These are phyloP conservation scores for Maudiozyma humilis DNA, from an alignment of 1,139 yeast genomes.

Conservation along the genomic window DNA sequence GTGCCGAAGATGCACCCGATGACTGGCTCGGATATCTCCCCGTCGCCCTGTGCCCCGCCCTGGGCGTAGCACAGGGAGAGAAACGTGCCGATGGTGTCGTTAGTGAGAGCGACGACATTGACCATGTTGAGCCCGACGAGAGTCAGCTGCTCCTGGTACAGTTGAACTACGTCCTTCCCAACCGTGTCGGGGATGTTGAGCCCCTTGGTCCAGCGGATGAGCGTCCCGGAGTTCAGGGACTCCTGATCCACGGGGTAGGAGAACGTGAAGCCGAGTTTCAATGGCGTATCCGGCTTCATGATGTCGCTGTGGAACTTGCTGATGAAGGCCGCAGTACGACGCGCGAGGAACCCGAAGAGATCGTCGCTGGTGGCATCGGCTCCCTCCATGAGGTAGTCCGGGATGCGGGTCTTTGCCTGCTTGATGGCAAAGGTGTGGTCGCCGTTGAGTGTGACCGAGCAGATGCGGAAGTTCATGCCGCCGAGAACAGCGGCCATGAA, in stretches of 20 bases:
- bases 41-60: conserved; percentile 38
- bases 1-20: conserved; percentile 92
- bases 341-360: conserved; percentile 67
- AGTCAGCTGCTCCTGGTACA: conserved; percentile 64
- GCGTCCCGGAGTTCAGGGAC: conserved; percentile 63
- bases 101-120: conserved; percentile 77
- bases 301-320: conserved; percentile 50
- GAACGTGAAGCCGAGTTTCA: conserved; percentile 84
- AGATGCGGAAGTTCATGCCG: conserved; percentile 83
- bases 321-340: conserved; percentile 55
- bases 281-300: conserved; percentile 23
- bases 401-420: conserved; percentile 68
- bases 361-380: conserved; percentile 43
- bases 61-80: conserved; percentile 80
- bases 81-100: conserved; percentile 91
- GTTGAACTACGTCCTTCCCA: conserved; percentile 68
- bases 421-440: conserved; percentile 66
- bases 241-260: conserved; percentile 88
- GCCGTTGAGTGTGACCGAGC: conserved; percentile 72
- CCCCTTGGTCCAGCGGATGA: conserved; percentile 94
- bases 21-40: conserved; percentile 58
- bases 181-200: conserved; percentile 78
- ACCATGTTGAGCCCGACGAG: conserved; percentile 42
- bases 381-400: conserved; percentile 54
- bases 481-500: conserved; percentile 80